Conservation (phyloP, 176 grass and related monocot genomes). For the Rhynchospora pubera region DNA sequence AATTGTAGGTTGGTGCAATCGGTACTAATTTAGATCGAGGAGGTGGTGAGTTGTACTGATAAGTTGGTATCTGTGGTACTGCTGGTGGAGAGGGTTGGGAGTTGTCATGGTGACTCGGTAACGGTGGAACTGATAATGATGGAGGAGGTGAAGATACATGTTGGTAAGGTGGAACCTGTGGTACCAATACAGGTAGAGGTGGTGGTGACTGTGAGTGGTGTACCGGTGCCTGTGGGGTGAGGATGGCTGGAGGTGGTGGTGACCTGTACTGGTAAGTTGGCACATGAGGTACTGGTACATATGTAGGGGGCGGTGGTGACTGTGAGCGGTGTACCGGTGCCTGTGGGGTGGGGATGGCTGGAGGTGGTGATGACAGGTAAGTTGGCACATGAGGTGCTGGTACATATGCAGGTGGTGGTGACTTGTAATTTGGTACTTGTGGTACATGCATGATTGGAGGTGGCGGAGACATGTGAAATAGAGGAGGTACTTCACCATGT, state of each 20-base stretch:
- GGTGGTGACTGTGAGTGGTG: slow-evolving; percentile 28
- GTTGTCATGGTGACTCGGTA: slow-evolving; percentile 13
- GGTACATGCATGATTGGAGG: slow-evolving; percentile 21
- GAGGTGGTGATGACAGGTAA: no score
- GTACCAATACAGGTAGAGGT: slow-evolving; percentile 31
- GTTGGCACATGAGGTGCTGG: no score
- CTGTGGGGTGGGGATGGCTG: no score
- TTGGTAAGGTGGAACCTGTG: slow-evolving; percentile 18
- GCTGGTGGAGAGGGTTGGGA: slow-evolving; percentile 23
- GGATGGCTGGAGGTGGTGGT: slow-evolving; percentile 26
- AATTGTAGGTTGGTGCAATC: slow-evolving; percentile 22
- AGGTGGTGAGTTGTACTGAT: slow-evolving; percentile 22
- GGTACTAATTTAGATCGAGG: slow-evolving; percentile 29
- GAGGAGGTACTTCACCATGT: slow-evolving; percentile 29
- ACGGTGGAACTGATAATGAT: not conserved
- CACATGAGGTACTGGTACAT: not conserved
- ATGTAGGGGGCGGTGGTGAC: slow-evolving; percentile 31
- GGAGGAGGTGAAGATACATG: slow-evolving; percentile 26
- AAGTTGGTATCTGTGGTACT: not conserved
- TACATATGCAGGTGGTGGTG: slow-evolving; percentile 23
- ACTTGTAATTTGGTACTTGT: slow-evolving; percentile 23
- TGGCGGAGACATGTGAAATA: slow-evolving; percentile 29
- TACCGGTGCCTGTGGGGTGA: slow-evolving; percentile 27
- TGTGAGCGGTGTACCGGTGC: no score
- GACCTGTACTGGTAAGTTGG: slow-evolving; percentile 31